phyloP scores from a whole-genome alignment of 2,329 filamentous ascomycete species.

The Purpureocillium takamizusanense region DNA sequence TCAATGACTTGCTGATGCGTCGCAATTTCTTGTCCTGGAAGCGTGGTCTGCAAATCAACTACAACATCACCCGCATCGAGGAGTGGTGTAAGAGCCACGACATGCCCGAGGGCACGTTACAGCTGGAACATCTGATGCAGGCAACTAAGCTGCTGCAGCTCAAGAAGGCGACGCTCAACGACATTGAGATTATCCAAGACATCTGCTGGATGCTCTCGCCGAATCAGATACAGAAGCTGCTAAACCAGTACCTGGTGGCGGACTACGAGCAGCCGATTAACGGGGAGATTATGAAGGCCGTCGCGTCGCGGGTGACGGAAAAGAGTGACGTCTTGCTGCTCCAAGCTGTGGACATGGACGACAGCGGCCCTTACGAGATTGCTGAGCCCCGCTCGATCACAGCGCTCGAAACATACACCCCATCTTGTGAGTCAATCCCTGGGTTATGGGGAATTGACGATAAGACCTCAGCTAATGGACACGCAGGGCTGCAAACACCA shows the following conservation, averaged over 20 bases:
- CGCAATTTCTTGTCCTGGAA: slow-evolving; percentile 99
- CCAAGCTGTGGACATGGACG: slow-evolving; percentile 96
- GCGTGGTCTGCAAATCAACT: slow-evolving; percentile 97
- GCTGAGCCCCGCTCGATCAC: slow-evolving; percentile 94
- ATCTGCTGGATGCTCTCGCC: slow-evolving; percentile 99
- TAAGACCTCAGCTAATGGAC: slow-evolving; percentile 3
- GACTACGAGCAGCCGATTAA: slow-evolving; percentile 99
- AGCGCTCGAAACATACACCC: slow-evolving; percentile 94
- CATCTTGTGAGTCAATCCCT: slow-evolving; percentile 70
- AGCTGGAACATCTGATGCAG: slow-evolving; percentile 99
- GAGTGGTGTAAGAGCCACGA: slow-evolving; percentile 99
- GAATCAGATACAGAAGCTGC: slow-evolving; percentile 96
- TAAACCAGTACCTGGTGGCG: slow-evolving; percentile 97
- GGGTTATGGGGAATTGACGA: not conserved
- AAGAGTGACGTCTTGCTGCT: slow-evolving; percentile 95
- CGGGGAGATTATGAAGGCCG: slow-evolving; percentile 99
- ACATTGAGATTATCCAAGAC: slow-evolving; percentile 99
- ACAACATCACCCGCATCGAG: slow-evolving; percentile 98
- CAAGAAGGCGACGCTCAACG: slow-evolving; percentile 97
- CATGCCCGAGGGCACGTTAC: slow-evolving; percentile 95
- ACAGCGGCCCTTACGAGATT: slow-evolving; percentile 96
- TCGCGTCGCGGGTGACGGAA: slow-evolving; percentile 91
- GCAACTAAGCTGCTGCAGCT: slow-evolving; percentile 95
- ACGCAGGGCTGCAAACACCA: slow-evolving; percentile 84
- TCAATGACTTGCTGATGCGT: slow-evolving; percentile 96